These are phyloP conservation scores for Amanita exitialis DNA, from an alignment of 768 basidiomycete species.

Conservation along the genomic window DNA sequence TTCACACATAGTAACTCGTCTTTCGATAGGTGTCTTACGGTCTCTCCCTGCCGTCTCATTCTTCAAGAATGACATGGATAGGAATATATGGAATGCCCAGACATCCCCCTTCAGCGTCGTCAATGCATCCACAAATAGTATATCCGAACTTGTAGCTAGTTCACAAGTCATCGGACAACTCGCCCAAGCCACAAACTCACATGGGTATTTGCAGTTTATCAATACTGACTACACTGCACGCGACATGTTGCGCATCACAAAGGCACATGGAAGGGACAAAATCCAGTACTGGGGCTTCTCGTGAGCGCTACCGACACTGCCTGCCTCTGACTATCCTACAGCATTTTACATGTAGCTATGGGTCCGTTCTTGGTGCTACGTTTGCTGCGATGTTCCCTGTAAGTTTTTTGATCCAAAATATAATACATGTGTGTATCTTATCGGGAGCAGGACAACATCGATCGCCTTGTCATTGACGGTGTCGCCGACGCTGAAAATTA, in stretches of 20 bases:
- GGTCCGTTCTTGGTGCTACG: constrained; percentile 14
- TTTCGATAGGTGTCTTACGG: background rate
- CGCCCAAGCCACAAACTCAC: constrained; percentile 21
- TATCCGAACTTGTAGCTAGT: background rate
- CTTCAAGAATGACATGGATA: background rate
- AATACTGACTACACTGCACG: constrained; percentile 28
- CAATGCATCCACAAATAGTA: background rate
- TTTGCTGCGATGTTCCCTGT: constrained; percentile 16
- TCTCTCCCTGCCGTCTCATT: background rate
- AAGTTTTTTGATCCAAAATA: background rate
- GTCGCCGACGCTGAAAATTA: constrained; percentile 31
- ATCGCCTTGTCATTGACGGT: constrained; percentile 29
- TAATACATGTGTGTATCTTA: constrained; percentile 5
- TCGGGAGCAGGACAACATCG: constrained; percentile 17
- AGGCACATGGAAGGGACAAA: constrained; percentile 22
- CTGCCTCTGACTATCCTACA: background rate
- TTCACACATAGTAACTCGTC: background rate
- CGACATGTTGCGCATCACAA: constrained; percentile 11
- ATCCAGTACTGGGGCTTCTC: constrained; percentile 21
- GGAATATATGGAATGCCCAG: background rate
- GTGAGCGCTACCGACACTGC: constrained; percentile 7
- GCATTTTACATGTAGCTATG: constrained; percentile 8
- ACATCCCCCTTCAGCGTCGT: background rate
- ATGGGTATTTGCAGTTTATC: constrained; percentile 21
- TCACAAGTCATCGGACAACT: background rate